Percentiles rank a stretch among this genome's conserved stretches.
Conservation (phyloP, 179 eudicot species). For the Silene noctiflora region DNA sequence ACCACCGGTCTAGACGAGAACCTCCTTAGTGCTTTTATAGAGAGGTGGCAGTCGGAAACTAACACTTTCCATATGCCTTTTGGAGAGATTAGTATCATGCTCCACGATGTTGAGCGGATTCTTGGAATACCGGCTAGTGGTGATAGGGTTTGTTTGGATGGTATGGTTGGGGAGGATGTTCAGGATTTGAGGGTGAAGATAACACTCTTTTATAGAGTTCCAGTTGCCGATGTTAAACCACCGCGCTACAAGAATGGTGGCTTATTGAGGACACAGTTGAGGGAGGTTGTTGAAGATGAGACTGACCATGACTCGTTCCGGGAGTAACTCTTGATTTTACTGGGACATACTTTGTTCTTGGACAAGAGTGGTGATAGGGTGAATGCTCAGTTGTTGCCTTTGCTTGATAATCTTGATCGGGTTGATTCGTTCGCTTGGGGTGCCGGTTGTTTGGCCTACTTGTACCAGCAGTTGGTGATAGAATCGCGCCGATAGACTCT, state of each 20-base stretch:
- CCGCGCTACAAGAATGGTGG: neutral
- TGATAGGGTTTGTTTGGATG: neutral
- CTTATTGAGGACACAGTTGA: neutral
- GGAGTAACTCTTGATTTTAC: neutral
- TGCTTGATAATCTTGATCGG: too few species aligned
- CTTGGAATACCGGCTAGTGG: neutral
- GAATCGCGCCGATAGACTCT: neutral
- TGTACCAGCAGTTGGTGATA: neutral
- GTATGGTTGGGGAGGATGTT: neutral
- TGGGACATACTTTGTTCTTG: neutral
- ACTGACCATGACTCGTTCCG: neutral
- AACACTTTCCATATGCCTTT: too few species aligned
- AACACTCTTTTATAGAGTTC: neutral
- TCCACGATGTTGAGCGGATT: too few species aligned
- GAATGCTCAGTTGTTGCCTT: too few species aligned
- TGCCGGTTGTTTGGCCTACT: neutral
- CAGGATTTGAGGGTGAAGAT: neutral
- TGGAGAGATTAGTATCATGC: too few species aligned
- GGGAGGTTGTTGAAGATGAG: neutral
- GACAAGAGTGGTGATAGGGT: neutral
- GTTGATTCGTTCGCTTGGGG: neutral
- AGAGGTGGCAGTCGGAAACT: too few species aligned
- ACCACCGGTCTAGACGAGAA: too few species aligned
- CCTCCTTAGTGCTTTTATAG: too few species aligned
- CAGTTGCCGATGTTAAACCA: rapidly evolving